Percentiles rank a stretch among this genome's conserved stretches.
phyloP scores from a whole-genome alignment of 2,329 filamentous ascomycete species.

The Colletotrichum caudatum region DNA sequence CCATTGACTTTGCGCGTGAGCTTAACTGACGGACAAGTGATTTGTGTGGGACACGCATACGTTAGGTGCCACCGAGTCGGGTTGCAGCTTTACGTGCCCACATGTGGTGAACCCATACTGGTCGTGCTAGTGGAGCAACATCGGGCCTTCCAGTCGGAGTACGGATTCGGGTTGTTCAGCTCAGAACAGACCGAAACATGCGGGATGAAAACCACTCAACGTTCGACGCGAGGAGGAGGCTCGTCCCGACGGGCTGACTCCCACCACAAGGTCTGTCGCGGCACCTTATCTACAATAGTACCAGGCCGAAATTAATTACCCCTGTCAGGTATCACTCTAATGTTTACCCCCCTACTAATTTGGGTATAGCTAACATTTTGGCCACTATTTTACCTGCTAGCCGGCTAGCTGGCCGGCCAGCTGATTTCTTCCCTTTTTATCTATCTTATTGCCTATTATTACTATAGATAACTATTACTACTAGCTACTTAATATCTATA shows the following conservation, averaged over 20 bases:
- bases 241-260: constrained; percentile 20
- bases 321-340: no score
- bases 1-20: not conserved
- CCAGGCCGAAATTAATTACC: no score
- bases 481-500: no score
- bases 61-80: not conserved
- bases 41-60: not conserved
- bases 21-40: not conserved
- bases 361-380: no score
- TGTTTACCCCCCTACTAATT: no score
- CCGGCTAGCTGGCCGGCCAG: no score
- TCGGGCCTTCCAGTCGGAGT: not conserved
- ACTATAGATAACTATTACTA: no score
- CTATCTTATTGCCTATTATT: no score
- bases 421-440: no score
- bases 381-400: no score
- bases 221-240: constrained; percentile 6
- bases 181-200: not conserved
- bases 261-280: constrained; percentile 9
- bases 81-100: constrained; percentile 1
- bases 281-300: no score
- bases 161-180: not conserved
- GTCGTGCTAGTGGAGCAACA: not conserved
- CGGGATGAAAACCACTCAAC: not conserved
- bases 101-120: not conserved